Evolutionary conservation across 1,139 yeast species (phyloP).

Genomic region (Magnusiomyces paraingens): DNA sequence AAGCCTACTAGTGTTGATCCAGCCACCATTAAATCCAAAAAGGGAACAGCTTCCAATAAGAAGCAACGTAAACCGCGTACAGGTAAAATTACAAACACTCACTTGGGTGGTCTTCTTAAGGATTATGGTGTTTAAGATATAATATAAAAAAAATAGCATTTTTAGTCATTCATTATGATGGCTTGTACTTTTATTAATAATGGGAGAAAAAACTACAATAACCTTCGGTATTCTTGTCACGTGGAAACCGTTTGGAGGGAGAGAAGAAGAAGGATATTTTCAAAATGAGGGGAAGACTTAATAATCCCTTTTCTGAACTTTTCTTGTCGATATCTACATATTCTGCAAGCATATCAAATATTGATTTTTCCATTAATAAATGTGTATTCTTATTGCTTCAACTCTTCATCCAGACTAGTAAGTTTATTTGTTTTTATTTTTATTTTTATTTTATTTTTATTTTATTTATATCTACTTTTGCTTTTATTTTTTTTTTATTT

Average conservation of each 20-base stretch:
- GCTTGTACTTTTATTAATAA: too few species aligned
- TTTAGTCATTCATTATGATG: too few species aligned
- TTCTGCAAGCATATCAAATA: background rate
- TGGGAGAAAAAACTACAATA: too few species aligned
- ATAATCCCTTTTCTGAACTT: background rate
- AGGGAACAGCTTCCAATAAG: conserved; percentile 45
- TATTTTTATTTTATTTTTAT: background rate
- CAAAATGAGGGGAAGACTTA: too few species aligned
- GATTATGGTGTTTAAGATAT: conserved; percentile 47
- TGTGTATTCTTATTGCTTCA: conserved; percentile 63
- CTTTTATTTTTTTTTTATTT: background rate
- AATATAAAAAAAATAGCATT: too few species aligned
- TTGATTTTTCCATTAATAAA: conserved; percentile 23
- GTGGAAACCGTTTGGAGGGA: too few species aligned
- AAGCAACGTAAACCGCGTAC: conserved; percentile 89
- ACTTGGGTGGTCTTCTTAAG: conserved; percentile 89
- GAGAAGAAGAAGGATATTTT: too few species aligned
- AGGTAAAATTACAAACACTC: conserved; percentile 92
- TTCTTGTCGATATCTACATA: background rate
- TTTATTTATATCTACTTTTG: background rate
- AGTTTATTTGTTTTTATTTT: conserved; percentile 10
- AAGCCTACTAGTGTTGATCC: conserved; percentile 98
- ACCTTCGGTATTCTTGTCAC: too few species aligned
- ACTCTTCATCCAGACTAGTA: conserved; percentile 52
- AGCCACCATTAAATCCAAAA: conserved; percentile 64